Base-by-base conservation (phyloP, 2,329 filamentous ascomycete species). In the Stachybotrys chartarum region DNA sequence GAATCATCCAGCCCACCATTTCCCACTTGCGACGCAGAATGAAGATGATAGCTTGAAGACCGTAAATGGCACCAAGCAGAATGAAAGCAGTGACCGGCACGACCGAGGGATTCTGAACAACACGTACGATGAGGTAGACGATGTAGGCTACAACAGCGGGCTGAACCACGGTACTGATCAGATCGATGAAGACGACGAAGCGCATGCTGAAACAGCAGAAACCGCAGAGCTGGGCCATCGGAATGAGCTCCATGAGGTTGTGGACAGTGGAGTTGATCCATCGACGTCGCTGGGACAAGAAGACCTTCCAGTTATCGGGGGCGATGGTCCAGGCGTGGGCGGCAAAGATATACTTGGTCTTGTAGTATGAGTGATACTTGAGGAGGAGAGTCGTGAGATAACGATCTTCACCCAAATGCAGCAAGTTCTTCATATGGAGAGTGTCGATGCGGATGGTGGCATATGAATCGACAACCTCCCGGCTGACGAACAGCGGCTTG, bases 181-280 rank as follows among this genome's bases (percentile, higher is more conserved):
- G 78, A 73, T 99, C 94, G 63, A 99, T 72, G 67, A 99, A 96
- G 62, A 99, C 92, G 57, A 99, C 83, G 73, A 99, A 99, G 66
- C 94, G 88, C 94, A 99, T 99, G 73, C 90, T 95, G 80, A 99
- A 99, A 76, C 94, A 99, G 81, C 94, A 99, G 86, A 99, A 99
- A 75, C 94, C 94, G 72, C 94, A 99, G 52, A 99, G 88, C 70
- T 97, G 90, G 58, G 88, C 85, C 72, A 99, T 79, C 6, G 93
- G 92, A 59, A 97, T 93, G 59, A 99, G 86, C 71, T 99, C 94
- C 60, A 95, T 89, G 59, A 99, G 80, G 72, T 99, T 99, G 80
- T 99, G 94, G 53, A 99, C 90, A 0, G 94, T 99, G 55, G 92
- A 97, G 79, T 99, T 99, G 75, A 99, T 99, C 94, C 94, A 99